Evolutionary conservation across 768 basidiomycete genomes (phyloP).

Genomic region (Tricholoma furcatifolium): DNA sequence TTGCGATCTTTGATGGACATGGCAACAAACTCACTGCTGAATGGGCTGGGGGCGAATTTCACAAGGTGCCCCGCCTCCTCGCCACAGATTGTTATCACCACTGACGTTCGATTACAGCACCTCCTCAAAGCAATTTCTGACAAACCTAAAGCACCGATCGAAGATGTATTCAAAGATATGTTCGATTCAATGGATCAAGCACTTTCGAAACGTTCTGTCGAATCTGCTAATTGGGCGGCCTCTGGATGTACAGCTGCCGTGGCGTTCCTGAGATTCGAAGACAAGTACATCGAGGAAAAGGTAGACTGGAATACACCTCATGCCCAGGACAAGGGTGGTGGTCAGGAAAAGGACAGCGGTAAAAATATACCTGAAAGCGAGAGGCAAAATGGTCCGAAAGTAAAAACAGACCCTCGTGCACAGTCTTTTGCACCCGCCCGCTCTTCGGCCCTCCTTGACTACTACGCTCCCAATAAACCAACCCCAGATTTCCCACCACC

Average conservation of each 20-base stretch:
- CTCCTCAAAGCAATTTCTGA: slow-evolving; percentile 11
- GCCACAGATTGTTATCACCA: neutral
- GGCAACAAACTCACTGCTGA: slow-evolving; percentile 17
- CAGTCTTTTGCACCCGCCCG: slow-evolving; percentile 7
- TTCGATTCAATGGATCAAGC: slow-evolving; percentile 15
- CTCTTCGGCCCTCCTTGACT: slow-evolving; percentile 1
- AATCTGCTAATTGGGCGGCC: slow-evolving; percentile 15
- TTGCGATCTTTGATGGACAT: slow-evolving; percentile 16
- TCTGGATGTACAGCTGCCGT: slow-evolving; percentile 17
- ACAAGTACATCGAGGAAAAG: no score
- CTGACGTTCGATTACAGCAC: slow-evolving; percentile 8
- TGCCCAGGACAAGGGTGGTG: no score
- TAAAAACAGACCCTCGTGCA: no score
- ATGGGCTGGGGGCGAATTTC: slow-evolving; percentile 17
- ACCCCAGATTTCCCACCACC: neutral
- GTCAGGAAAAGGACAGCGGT: no score
- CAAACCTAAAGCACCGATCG: slow-evolving; percentile 10
- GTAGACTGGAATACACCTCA: no score
- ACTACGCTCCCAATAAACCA: slow-evolving; percentile 5
- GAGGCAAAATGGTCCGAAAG: no score
- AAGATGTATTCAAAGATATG: slow-evolving; percentile 9
- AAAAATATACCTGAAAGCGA: no score
- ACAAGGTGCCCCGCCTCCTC: slow-evolving; percentile 7
- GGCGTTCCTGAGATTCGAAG: slow-evolving; percentile 17
- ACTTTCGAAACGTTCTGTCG: slow-evolving; percentile 8